Evolutionary conservation across 2,329 filamentous ascomycete species (phyloP).

Genomic region (Bipolaris sorokiniana): DNA sequence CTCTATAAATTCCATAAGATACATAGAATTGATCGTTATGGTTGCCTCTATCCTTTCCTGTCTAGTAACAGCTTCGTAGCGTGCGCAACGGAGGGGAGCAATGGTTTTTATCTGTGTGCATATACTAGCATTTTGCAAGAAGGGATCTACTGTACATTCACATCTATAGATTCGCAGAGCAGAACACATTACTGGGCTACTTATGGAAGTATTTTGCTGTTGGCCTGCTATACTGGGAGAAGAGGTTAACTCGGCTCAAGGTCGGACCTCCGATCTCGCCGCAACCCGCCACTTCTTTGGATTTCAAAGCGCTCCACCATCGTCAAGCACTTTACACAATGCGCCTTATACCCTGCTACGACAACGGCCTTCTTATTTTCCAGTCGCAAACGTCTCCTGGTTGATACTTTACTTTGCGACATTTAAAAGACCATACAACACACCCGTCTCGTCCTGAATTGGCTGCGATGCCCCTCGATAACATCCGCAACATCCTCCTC

Average conservation of each 20-base stretch:
- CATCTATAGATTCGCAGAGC: too few species aligned
- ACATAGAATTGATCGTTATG: too few species aligned
- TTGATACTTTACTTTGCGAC: neutral
- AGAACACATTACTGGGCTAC: too few species aligned
- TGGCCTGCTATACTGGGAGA: too few species aligned
- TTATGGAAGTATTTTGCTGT: too few species aligned
- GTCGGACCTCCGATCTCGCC: constrained; percentile 35
- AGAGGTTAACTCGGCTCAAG: constrained; percentile 7
- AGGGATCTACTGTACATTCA: too few species aligned
- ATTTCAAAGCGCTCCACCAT: constrained; percentile 42
- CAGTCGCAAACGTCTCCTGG: neutral
- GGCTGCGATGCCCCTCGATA: constrained; percentile 67
- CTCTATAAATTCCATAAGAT: too few species aligned
- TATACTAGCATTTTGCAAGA: too few species aligned
- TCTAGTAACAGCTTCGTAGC: too few species aligned
- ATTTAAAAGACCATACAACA: neutral
- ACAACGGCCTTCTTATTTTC: neutral
- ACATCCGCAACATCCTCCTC: constrained; percentile 78
- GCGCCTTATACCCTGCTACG: constrained; percentile 15
- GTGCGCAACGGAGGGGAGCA: too few species aligned
- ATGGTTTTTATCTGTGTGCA: too few species aligned
- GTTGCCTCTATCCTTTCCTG: too few species aligned
- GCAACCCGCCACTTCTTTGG: constrained; percentile 30
- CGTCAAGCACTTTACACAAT: constrained; percentile 28
- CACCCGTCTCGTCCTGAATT: neutral